Evolutionary conservation across 2,329 filamentous ascomycete species (phyloP).

Genomic region (Colletotrichum orchidophilum): DNA sequence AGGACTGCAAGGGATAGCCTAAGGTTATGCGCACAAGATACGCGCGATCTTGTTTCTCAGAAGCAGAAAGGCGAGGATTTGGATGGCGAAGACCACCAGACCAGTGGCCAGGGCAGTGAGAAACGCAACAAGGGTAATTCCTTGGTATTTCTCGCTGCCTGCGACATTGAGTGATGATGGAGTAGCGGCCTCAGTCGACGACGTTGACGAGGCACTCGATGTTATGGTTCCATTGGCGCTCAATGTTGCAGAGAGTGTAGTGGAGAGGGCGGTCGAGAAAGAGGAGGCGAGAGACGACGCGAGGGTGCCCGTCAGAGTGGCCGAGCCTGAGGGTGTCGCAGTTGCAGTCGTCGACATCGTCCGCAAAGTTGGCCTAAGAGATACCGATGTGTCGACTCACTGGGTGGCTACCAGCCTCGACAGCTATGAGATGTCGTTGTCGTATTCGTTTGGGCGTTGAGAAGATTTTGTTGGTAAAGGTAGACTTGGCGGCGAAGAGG

Average conservation of each 20-base stretch:
- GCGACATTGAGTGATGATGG: background rate
- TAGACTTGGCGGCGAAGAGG: background rate
- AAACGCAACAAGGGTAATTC: conserved; percentile 65
- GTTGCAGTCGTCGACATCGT: conserved; percentile 27
- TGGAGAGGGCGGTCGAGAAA: conserved; percentile 13
- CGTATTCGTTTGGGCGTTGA: background rate
- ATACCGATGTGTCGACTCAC: background rate
- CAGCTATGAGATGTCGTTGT: background rate
- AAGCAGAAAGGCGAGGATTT: conserved; percentile 76
- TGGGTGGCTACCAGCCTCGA: background rate
- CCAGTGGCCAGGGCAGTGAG: conserved; percentile 72
- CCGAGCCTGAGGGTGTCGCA: conserved; percentile 29
- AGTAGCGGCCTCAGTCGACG: background rate
- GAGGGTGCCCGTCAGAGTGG: conserved; percentile 28
- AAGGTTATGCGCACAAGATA: conserved; percentile 74
- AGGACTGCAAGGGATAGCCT: background rate
- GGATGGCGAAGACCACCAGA: conserved; percentile 69
- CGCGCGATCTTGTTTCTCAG: conserved; percentile 81
- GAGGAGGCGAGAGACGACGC: conserved; percentile 37
- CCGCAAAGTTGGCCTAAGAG: background rate
- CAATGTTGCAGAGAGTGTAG: conserved; percentile 7
- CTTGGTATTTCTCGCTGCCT: conserved; percentile 39
- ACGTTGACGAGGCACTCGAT: background rate
- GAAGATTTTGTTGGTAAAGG: background rate
- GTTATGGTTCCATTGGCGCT: conserved; percentile 24